Base-by-base conservation (phyloP, 305 asterid species). In the Nicotiana rustica region DNA sequence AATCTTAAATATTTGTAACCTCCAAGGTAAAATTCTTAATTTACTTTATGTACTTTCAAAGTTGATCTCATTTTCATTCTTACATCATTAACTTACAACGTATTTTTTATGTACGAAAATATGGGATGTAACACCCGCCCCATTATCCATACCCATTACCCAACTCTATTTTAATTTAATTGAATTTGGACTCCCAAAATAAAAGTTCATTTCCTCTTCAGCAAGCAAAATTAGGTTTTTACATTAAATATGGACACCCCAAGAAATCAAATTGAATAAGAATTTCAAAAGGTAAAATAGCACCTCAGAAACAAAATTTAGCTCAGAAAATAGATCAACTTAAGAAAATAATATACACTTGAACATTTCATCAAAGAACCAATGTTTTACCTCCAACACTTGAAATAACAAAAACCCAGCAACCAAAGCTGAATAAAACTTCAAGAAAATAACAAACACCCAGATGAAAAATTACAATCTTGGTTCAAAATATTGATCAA, bases 321-420 rank as follows among this genome's bases (percentile, higher is more conserved):
- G 73, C 70, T 70, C 66, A 44, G 57, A 64, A 76, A 64, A 65
- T 25, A 25, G 29, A 25, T 25, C 29, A 25, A 25, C 29, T 82
- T 56, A 83, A 77, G 29, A 9, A 35, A 68, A 9, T 12, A 44
- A 66, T 15, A 70, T 66, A 17, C 52, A 67, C 55, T 35, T 67
- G 7, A 25, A 35, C 31, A 4, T 17, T 36, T 68, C 55, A 68
- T 68, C 55, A 35, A 67, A 18, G 14, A 3, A 69, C n/a, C 57
- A 18, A 38, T 9, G 10, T 38, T n/a, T 38, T 10, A 38, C 77
- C 41, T 69, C 10, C 17, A 17, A 8, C 17, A 68, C 33, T n/a
- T 38, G 56, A 68, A 36, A 13, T 67, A 49, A 31, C 35, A 2
- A 67, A 67, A 67, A 67, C 15, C 7, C 4, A 2, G 33, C 33